Evolutionary conservation across 2,329 filamentous ascomycete genomes (phyloP).

Genomic region (Phyllosticta citrichinensis): DNA sequence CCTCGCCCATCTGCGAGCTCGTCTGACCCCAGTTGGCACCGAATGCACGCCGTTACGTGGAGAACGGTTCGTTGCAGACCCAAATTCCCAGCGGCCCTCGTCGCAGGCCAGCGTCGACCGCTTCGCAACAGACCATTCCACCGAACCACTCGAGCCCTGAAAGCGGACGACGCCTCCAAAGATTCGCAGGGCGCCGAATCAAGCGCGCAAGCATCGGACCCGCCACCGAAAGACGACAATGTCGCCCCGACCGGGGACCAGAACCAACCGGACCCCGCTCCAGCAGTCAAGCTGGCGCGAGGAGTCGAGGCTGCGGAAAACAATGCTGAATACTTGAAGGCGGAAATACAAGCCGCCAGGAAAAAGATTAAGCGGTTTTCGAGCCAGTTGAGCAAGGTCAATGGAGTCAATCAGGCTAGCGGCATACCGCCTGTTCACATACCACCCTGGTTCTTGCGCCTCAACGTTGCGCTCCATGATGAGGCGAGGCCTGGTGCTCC

Average conservation of each 20-base stretch:
- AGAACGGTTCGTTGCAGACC: constrained; percentile 31
- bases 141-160: constrained; percentile 18
- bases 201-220: constrained; percentile 13
- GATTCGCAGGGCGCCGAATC: constrained; percentile 12
- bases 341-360: not conserved
- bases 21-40: constrained; percentile 18
- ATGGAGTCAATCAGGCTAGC: not conserved
- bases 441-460: constrained; percentile 47
- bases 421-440: constrained; percentile 36
- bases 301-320: constrained; percentile 16
- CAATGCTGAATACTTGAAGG: constrained; percentile 15
- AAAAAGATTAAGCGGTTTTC: not conserved
- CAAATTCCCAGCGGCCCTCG: constrained; percentile 27
- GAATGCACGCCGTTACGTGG: constrained; percentile 33
- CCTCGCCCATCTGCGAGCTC: constrained; percentile 10
- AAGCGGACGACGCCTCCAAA: constrained; percentile 16
- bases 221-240: constrained; percentile 14
- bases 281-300: not conserved
- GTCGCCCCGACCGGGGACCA: constrained; percentile 18
- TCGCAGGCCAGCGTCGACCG: constrained; percentile 28
- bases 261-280: not conserved
- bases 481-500: constrained; percentile 16
- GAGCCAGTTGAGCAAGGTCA: not conserved
- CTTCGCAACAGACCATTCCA: constrained; percentile 25
- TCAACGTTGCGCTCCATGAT: constrained; percentile 38